Percentiles rank a stretch among this genome's conserved stretches.
These are phyloP conservation scores for Neonectria faginata DNA, from an alignment of 2,329 filamentous ascomycete genomes.

Conservation along the genomic window DNA sequence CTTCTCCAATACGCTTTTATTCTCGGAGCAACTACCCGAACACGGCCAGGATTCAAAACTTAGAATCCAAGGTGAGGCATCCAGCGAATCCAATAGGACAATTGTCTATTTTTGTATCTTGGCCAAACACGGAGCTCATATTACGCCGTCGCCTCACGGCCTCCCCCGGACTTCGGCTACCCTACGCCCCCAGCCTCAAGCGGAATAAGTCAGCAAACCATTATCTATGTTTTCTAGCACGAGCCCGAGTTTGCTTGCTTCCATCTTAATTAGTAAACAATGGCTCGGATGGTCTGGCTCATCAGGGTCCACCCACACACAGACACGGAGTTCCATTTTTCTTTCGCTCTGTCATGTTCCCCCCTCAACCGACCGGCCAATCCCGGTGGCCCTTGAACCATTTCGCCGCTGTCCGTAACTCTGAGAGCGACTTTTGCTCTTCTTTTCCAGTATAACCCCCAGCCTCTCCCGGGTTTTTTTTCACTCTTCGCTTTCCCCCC, in stretches of 20 bases:
- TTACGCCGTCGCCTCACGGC: constrained; percentile 15
- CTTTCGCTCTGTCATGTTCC: constrained; percentile 13
- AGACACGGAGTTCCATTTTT: constrained; percentile 35
- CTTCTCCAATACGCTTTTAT: not conserved
- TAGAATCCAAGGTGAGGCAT: not conserved
- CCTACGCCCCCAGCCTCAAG: constrained; percentile 4
- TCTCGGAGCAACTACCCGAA: not conserved
- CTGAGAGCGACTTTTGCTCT: constrained; percentile 38
- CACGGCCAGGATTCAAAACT: not conserved
- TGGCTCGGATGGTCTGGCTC: constrained; percentile 17
- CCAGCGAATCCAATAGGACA: not conserved
- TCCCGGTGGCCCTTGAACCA: constrained; percentile 38
- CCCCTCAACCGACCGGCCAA: constrained; percentile 45
- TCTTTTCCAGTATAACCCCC: constrained; percentile 16
- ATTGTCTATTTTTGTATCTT: constrained; percentile 3
- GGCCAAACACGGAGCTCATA: constrained; percentile 40
- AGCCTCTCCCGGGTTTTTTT: constrained; percentile 12
- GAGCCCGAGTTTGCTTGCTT: not conserved
- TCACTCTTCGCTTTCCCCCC: not conserved
- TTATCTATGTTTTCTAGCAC: not conserved
- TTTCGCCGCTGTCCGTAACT: constrained; percentile 37
- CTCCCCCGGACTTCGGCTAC: constrained; percentile 21
- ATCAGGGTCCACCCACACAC: constrained; percentile 31
- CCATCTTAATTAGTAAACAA: constrained; percentile 1
- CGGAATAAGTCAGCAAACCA: constrained; percentile 20